Base-by-base conservation (phyloP, 441 rosid genomes). In the Erysimum cheiri region DNA sequence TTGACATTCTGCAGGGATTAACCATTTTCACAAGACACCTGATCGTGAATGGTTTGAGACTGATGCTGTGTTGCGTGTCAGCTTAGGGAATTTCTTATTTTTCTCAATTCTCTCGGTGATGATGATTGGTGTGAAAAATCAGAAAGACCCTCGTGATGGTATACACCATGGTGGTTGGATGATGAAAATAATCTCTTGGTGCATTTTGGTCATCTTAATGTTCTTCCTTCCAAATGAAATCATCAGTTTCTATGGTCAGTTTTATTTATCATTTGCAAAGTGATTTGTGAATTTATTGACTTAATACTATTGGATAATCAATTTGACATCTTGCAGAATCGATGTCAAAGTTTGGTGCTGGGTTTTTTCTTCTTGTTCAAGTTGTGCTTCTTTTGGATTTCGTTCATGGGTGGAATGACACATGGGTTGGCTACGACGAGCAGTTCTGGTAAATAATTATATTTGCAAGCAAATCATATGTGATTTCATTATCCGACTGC, bases 161-260 rank as follows among this genome's bases (percentile, higher is more conserved):
- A 73, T 93, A 69, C 98, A 93, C 77, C 98, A 89, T 39, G 98
- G 98, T 68, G 97, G 98, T 67, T 93, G 98, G 98, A 93, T 91
- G 98, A 84, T 85, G 84, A 93, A 93, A 76, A 46, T 91, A 5
- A 85, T 93, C 60, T 82, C 81, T 67, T 93, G 97, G 97, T 91
- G 80, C 72, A 76, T 93, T 61, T 55, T 93, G 82, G 92, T 93
- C 39, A 85, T 91, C 76, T 82, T 94, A 17, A 91, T 86, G 91
- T 93, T 93, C 80, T 93, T 93, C 70, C 79, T 93, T 76, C 97
- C 98, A 1, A 93, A 91, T 65, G 97, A 91, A 82, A 67, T 87
- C 68, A 83, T 91, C 77, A 83, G 91, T 83, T 86, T 93, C 72
- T 91, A 91, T 53, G 98, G 98, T 88, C 75, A 77, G 80, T 13